A percentile compares a stretch with the other conserved stretches of the same genome.
phyloP scores from a whole-genome alignment of 305 asterid genomes.

The Solanum hybrid region DNA sequence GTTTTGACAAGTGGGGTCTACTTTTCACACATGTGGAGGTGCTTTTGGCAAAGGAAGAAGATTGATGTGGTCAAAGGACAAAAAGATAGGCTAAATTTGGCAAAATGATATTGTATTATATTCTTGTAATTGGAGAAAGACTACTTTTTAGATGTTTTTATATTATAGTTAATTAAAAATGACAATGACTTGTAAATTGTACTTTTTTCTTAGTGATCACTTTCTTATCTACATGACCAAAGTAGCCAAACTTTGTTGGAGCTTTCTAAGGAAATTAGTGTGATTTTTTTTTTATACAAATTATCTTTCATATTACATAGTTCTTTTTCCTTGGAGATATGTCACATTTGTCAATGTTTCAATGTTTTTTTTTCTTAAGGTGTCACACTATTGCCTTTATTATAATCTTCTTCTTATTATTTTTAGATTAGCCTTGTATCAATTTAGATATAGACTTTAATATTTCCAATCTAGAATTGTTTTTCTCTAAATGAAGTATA shows the following conservation, averaged over 20 bases:
- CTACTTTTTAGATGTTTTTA: not conserved
- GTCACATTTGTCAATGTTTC: not conserved
- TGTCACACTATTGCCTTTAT: not conserved
- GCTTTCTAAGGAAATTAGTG: not conserved
- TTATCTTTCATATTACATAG: not conserved
- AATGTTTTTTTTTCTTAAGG: not conserved
- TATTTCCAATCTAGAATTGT: no score
- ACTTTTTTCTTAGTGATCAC: not conserved
- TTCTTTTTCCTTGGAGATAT: not conserved
- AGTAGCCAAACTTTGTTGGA: not conserved
- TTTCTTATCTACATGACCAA: not conserved
- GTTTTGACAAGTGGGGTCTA: not conserved
- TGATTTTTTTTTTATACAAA: not conserved
- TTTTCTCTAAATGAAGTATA: not conserved
- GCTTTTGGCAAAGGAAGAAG: not conserved
- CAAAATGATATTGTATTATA: not conserved
- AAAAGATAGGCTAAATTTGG: not conserved
- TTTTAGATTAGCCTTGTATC: not conserved
- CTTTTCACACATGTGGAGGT: not conserved
- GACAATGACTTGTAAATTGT: not conserved
- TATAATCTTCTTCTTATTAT: not conserved
- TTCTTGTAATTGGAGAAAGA: not conserved
- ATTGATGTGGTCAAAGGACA: not conserved
- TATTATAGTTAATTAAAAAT: not conserved
- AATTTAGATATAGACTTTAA: not conserved